Evolutionary conservation across 2,329 filamentous ascomycete genomes (phyloP).

Genomic region (Colletotrichum trifolii): DNA sequence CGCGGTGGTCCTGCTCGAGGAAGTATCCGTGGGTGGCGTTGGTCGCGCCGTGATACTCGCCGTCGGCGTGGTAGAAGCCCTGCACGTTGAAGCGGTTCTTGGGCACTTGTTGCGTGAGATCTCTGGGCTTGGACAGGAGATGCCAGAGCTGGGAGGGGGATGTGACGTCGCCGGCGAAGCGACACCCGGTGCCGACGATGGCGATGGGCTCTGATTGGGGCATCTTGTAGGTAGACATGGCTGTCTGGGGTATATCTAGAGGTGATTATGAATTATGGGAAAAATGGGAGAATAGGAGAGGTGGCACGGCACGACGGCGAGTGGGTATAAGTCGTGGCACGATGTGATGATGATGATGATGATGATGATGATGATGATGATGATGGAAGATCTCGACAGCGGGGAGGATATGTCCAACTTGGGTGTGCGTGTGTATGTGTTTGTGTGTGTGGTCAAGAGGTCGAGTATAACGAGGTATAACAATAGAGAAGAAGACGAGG

Average conservation of each 20-base stretch:
- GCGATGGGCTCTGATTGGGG: conserved; percentile 50
- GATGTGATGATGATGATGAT: too few species aligned
- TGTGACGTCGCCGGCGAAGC: conserved; percentile 50
- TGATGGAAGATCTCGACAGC: neutral
- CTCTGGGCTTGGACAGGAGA: conserved; percentile 45
- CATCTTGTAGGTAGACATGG: conserved; percentile 35
- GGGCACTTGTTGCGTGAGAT: conserved; percentile 39
- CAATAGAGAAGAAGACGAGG: conserved; percentile 31
- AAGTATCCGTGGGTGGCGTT: conserved; percentile 34
- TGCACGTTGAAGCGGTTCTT: conserved; percentile 39
- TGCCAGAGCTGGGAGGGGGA: conserved; percentile 51
- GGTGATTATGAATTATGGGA: conserved; percentile 26
- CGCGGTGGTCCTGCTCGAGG: conserved; percentile 41
- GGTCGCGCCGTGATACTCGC: conserved; percentile 34
- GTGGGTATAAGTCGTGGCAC: neutral
- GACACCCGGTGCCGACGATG: conserved; percentile 52
- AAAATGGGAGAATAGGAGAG: neutral
- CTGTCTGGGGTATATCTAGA: conserved; percentile 32
- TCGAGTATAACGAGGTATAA: conserved; percentile 11
- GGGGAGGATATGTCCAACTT: neutral
- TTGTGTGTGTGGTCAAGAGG: neutral
- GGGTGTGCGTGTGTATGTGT: too few species aligned
- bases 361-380: neutral
- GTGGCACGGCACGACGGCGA: too few species aligned
- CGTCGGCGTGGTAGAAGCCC: conserved; percentile 43